These are phyloP conservation scores for Suillus clintonianus DNA, from an alignment of 768 basidiomycete species.

Conservation along the genomic window DNA sequence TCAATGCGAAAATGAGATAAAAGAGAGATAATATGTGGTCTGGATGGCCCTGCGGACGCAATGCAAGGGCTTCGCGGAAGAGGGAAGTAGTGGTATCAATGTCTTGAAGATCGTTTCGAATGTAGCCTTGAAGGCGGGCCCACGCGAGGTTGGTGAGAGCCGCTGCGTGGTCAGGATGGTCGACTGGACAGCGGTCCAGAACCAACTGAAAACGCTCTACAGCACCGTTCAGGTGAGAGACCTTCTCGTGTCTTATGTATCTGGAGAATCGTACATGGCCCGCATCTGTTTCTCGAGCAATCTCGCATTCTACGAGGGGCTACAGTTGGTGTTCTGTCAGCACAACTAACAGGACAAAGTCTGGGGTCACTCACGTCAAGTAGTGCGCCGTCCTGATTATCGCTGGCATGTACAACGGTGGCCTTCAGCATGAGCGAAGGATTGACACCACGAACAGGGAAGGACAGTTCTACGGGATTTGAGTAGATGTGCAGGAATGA, in stretches of 20 bases:
- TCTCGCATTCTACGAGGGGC: not conserved
- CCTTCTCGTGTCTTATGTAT: not conserved
- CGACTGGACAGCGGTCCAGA: too few relatives aligned
- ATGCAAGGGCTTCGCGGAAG: conserved; percentile 4
- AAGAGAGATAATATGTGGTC: conserved; percentile 4
- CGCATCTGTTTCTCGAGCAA: not conserved
- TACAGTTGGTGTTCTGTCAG: not conserved
- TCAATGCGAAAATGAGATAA: conserved; percentile 14
- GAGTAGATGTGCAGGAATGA: too few relatives aligned
- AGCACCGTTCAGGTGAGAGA: not conserved
- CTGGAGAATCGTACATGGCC: not conserved
- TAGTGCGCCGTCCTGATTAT: not conserved
- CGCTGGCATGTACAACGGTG: not conserved
- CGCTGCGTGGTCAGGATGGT: not conserved
- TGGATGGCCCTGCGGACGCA: conserved; percentile 7
- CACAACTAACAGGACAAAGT: too few relatives aligned
- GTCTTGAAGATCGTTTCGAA: not conserved
- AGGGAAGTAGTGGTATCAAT: not conserved
- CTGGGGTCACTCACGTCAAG: not conserved
- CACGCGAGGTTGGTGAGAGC: conserved; percentile 1
- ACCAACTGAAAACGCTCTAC: too few relatives aligned
- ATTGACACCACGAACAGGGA: too few relatives aligned
- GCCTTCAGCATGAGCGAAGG: not conserved
- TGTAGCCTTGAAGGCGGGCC: not conserved
- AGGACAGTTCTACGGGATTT: too few relatives aligned